Evolutionary conservation across 306 rosid genomes (phyloP), one percentile per base, ranked within the genome.

Genomic region (Abrus pulchellus): DNA sequence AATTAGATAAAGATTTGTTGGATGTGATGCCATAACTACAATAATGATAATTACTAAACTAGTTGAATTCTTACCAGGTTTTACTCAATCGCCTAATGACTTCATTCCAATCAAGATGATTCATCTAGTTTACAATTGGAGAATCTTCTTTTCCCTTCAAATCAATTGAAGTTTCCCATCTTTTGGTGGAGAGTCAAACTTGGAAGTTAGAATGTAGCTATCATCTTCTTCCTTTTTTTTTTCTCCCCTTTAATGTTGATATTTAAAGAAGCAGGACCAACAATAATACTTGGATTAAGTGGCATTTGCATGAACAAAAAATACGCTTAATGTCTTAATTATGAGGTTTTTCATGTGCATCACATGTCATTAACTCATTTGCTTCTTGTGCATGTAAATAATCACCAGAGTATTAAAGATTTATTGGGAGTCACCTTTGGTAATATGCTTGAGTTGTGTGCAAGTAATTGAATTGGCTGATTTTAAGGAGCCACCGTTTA

Each of bases 191-290:
- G 85, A 49, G 89, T 83, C 86, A 75, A 85, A 68, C 56, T 78
- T 83, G 43, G 86, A 77, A 83, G 93, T 87, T 89, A 85, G 85
- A 29, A 50, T 50, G 88, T 86, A 79, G 74, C 74, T 30, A 83
- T 85, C 87, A 67, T 69, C 63, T 80, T 68, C 80, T 73, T 68
- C 84, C 34, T 80, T 79, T 77, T 49, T 56, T 65, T 64, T 72
- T 81, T 82, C 62, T 20, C 0, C 20, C 20, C 20, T 20, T 20
- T 20, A 20, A 27, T 72, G 77, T 70, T 82, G 63, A 72, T 78
- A 76, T 54, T 78, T 52, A 75, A 79, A 83, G 85, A 78, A 74
- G 70, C 76, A 77, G 66, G 82, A 14, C 71, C 78, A 61, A 34
- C 59, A 61, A 62, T 68, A 27, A 14, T 76, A 12, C 13, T 71